These are phyloP conservation scores for Colletotrichum cuscutae DNA, from an alignment of 2,329 filamentous ascomycete species.

Conservation along the genomic window DNA sequence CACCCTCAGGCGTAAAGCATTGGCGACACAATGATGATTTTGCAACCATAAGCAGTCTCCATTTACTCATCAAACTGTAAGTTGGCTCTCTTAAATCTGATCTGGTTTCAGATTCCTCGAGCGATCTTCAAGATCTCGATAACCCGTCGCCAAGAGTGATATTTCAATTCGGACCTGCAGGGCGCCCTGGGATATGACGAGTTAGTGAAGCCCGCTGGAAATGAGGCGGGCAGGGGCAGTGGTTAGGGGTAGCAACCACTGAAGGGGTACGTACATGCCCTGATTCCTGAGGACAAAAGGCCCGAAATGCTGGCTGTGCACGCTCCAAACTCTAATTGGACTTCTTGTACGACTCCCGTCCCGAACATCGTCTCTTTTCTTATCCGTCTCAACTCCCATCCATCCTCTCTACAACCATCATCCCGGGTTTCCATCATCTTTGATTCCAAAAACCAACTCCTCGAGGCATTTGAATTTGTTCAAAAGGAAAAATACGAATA, in stretches of 20 bases:
- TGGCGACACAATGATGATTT: too few species aligned
- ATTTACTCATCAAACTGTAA: background rate
- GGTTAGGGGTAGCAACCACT: background rate
- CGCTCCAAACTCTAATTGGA: slow-evolving; percentile 31
- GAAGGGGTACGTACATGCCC: slow-evolving; percentile 10
- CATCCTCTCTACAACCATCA: background rate
- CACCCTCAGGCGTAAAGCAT: too few species aligned
- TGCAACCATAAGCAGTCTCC: too few species aligned
- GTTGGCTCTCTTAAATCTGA: background rate
- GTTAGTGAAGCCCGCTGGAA: background rate
- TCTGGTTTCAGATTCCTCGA: background rate
- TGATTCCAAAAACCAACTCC: background rate
- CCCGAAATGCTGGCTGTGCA: slow-evolving; percentile 1
- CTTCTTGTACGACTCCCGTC: slow-evolving; percentile 1
- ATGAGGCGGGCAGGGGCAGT: background rate
- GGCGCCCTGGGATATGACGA: background rate
- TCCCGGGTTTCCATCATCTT: background rate
- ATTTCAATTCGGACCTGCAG: background rate
- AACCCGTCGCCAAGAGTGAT: background rate
- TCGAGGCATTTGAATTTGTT: background rate
- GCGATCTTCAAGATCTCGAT: background rate
- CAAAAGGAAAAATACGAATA: background rate
- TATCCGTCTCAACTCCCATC: background rate
- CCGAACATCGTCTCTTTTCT: background rate
- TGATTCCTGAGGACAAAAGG: slow-evolving; percentile 21